A percentile compares a stretch with the other conserved stretches of the same genome.
phyloP scores from a whole-genome alignment of 1,139 yeast genomes.

The Diutina catenulata region DNA sequence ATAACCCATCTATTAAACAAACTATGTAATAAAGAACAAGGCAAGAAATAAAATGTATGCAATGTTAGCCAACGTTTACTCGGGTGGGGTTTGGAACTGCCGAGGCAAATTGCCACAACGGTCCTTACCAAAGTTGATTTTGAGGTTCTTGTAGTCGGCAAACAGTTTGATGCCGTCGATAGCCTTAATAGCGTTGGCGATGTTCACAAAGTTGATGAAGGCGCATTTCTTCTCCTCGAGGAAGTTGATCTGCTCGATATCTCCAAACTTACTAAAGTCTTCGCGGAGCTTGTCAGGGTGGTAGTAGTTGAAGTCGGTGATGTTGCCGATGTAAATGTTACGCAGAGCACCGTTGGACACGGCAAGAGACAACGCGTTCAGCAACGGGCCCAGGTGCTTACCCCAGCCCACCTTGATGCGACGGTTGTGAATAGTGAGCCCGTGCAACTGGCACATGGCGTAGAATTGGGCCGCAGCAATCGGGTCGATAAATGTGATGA shows the following conservation, averaged over 20 bases:
- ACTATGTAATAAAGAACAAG: no score
- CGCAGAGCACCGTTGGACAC: constrained; percentile 93
- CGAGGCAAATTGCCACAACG: constrained; percentile 82
- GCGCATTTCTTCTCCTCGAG: constrained; percentile 74
- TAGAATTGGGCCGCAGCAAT: constrained; percentile 90
- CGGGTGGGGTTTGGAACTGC: constrained; percentile 17
- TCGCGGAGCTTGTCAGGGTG: constrained; percentile 43
- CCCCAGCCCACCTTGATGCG: constrained; percentile 94
- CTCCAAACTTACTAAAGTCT: constrained; percentile 67
- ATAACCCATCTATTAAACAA: no score
- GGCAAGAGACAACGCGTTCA: constrained; percentile 70
- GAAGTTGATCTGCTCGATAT: constrained; percentile 69
- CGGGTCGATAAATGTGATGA: constrained; percentile 84
- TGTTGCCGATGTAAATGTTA: constrained; percentile 77
- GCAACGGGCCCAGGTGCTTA: constrained; percentile 80
- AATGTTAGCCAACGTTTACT: no score
- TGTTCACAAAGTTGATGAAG: constrained; percentile 68
- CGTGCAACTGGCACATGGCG: constrained; percentile 78
- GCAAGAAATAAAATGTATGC: no score
- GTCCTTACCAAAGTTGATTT: constrained; percentile 56
- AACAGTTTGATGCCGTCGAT: constrained; percentile 23
- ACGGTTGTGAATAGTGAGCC: constrained; percentile 68
- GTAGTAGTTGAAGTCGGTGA: constrained; percentile 36
- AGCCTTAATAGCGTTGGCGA: constrained; percentile 46
- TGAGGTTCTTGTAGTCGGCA: constrained; percentile 29